Percentiles rank a stretch among this genome's conserved stretches.
phyloP scores from a whole-genome alignment of 768 basidiomycete species.

The Harrya chromipes region DNA sequence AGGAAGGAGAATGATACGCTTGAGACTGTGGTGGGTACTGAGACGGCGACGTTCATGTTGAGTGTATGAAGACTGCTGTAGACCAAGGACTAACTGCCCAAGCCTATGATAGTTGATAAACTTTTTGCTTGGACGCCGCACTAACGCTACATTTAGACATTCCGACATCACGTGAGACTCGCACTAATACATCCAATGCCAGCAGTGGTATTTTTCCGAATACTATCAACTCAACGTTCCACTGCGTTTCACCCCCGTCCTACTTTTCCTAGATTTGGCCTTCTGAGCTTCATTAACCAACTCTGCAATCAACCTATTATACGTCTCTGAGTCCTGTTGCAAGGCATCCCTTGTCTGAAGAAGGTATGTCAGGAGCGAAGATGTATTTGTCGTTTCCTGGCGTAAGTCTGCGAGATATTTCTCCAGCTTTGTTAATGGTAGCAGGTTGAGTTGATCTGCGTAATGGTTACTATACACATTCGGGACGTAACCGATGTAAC shows the following conservation, averaged over 20 bases:
- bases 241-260: constrained; percentile 45
- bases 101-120: constrained; percentile 5
- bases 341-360: constrained; percentile 77
- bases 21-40: constrained; percentile 80
- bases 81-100: too few relatives aligned
- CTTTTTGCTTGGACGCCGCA: constrained; percentile 9
- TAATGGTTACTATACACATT: constrained; percentile 4
- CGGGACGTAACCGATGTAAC: not conserved
- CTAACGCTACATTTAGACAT: too few relatives aligned
- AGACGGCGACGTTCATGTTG: constrained; percentile 85
- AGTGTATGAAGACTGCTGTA: not conserved
- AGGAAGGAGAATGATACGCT: constrained; percentile 94
- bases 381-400: constrained; percentile 70
- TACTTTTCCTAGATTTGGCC: constrained; percentile 63
- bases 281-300: constrained; percentile 91
- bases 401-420: constrained; percentile 65
- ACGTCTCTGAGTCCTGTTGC: constrained; percentile 86
- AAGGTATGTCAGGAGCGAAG: constrained; percentile 73
- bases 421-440: constrained; percentile 67
- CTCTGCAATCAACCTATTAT: constrained; percentile 88
- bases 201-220: not conserved
- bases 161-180: constrained; percentile 14
- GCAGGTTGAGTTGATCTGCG: constrained; percentile 67
- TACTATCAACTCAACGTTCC: constrained; percentile 39
- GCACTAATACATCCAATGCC: not conserved